phyloP scores from a whole-genome alignment of 2,329 filamentous ascomycete species.

The Fusarium sp. region DNA sequence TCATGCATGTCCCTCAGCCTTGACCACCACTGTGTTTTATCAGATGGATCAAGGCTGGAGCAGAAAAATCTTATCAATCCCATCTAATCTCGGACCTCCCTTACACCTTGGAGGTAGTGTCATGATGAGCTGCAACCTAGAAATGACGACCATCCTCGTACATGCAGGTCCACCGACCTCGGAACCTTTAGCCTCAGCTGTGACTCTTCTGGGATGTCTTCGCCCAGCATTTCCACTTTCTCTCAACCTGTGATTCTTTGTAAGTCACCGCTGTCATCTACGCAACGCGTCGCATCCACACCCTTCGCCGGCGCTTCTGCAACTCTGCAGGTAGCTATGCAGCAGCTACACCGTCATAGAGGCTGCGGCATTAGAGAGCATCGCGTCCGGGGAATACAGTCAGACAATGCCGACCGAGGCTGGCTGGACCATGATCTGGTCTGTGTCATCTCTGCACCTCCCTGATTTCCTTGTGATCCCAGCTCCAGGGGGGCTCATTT shows the following conservation, averaged over 20 bases:
- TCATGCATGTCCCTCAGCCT: slow-evolving; percentile 19
- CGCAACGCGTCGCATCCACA: slow-evolving; percentile 1
- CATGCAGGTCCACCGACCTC: slow-evolving; percentile 36
- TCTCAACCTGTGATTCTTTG: slow-evolving; percentile 10
- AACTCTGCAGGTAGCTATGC: slow-evolving; percentile 17
- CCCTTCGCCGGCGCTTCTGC: slow-evolving; percentile 18
- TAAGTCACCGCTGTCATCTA: slow-evolving; percentile 9
- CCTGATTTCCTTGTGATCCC: slow-evolving; percentile 16
- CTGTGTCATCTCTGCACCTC: slow-evolving; percentile 30
- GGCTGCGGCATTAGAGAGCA: slow-evolving; percentile 8
- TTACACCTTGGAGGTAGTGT: slow-evolving; percentile 10
- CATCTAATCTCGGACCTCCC: slow-evolving; percentile 48
- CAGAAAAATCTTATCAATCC: slow-evolving; percentile 49
- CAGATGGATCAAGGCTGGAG: slow-evolving; percentile 29
- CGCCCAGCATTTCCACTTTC: slow-evolving; percentile 21
- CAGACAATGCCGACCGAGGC: slow-evolving; percentile 18
- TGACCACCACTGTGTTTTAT: slow-evolving; percentile 33
- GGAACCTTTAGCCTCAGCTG: slow-evolving; percentile 19
- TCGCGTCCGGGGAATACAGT: slow-evolving; percentile 20
- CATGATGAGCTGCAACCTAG: slow-evolving; percentile 23
- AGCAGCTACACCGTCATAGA: slow-evolving; percentile 8
- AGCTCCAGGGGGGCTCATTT: slow-evolving; percentile 1
- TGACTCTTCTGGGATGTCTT: slow-evolving; percentile 4
- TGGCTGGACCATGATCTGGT: slow-evolving; percentile 22
- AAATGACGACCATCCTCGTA: slow-evolving; percentile 12